Conservation (phyloP, 108 stramenopile genomes). For the Skeletonema potamos region DNA sequence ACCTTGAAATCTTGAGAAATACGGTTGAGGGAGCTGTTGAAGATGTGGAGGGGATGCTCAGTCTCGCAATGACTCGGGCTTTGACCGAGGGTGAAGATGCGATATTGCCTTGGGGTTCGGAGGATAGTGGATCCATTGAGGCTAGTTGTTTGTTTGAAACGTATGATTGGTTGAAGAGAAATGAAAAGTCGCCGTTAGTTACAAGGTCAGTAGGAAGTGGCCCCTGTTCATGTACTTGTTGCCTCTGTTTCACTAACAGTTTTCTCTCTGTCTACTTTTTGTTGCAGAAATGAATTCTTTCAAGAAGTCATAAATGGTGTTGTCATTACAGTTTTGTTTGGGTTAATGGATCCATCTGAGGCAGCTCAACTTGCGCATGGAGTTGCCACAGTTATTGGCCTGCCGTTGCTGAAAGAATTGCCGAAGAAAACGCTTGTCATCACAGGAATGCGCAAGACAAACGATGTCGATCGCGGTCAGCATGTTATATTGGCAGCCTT, state of each 20-base stretch:
- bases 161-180: constrained; percentile 76
- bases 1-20: constrained; percentile 68
- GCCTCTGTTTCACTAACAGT: neutral
- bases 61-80: constrained; percentile 71
- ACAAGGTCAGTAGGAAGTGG: constrained; percentile 42
- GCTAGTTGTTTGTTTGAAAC: constrained; percentile 70
- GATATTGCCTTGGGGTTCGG: neutral
- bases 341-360: constrained; percentile 58
- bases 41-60: constrained; percentile 83
- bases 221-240: neutral
- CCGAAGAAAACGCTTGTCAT: constrained; percentile 69
- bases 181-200: constrained; percentile 56
- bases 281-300: constrained; percentile 62
- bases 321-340: constrained; percentile 61
- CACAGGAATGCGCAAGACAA: constrained; percentile 79
- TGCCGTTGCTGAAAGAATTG: constrained; percentile 60
- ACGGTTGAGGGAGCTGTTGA: constrained; percentile 63
- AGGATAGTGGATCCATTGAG: constrained; percentile 50
- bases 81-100: constrained; percentile 63
- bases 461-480: constrained; percentile 33
- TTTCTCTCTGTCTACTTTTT: neutral
- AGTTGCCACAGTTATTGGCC: constrained; percentile 78
- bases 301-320: constrained; percentile 73
- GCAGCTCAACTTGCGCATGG: constrained; percentile 77
- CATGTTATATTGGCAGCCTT: constrained; percentile 53